Evolutionary conservation across 164 flowering plant genomes (phyloP).

Genomic region (Stephania japonica): DNA sequence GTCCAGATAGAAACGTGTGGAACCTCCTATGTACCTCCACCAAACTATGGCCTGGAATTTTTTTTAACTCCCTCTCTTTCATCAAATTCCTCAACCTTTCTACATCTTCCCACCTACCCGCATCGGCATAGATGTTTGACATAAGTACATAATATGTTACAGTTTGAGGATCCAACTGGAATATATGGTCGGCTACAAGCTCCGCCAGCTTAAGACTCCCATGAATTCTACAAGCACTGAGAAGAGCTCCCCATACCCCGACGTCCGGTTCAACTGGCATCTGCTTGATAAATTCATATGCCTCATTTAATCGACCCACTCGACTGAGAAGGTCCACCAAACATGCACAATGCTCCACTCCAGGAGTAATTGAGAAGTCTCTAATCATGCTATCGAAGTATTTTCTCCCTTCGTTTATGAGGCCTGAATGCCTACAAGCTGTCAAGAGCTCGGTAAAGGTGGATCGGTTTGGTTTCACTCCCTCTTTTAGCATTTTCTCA

Average conservation of each 20-base stretch:
- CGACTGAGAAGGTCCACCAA: constrained; percentile 34
- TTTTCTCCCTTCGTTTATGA: constrained; percentile 26
- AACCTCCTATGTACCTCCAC: constrained; percentile 20
- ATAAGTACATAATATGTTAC: constrained; percentile 24
- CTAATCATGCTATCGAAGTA: constrained; percentile 25
- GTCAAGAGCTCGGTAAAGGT: constrained; percentile 32
- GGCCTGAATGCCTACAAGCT: constrained; percentile 33
- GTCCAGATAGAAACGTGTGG: constrained; percentile 23
- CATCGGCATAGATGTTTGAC: constrained; percentile 29
- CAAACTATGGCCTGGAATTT: constrained; percentile 29
- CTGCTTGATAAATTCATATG: constrained; percentile 19
- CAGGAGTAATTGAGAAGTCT: constrained; percentile 26
- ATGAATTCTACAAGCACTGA: constrained; percentile 26
- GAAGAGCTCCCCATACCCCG: constrained; percentile 31
- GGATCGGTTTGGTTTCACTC: constrained; percentile 26
- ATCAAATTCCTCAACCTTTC: constrained; percentile 24
- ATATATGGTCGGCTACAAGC: constrained; percentile 22
- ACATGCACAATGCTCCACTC: constrained; percentile 29
- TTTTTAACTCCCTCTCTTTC: constrained; percentile 22
- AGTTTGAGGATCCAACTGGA: constrained; percentile 21
- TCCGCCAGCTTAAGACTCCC: constrained; percentile 28
- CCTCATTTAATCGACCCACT: constrained; percentile 20
- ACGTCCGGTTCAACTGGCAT: constrained; percentile 27
- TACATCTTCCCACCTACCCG: constrained; percentile 33
- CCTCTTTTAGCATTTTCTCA: constrained; percentile 20